Conservation (phyloP, 2,329 filamentous ascomycete species). For the Fusarium pilosicola region DNA sequence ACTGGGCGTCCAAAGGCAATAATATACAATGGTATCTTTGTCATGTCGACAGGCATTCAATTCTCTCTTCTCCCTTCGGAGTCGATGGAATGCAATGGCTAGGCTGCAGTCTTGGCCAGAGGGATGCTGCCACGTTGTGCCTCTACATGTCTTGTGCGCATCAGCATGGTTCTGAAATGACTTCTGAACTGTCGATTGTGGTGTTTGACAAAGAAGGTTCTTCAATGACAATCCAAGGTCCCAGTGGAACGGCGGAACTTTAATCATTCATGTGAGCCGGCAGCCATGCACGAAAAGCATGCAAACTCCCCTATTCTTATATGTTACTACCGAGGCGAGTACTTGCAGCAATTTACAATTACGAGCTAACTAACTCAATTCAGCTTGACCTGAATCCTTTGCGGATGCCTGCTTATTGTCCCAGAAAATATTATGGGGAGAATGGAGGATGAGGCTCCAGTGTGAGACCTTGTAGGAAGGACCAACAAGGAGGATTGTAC, state of each 20-base stretch:
- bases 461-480: conserved; percentile 28
- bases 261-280: conserved; percentile 49
- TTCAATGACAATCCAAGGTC: conserved; percentile 8
- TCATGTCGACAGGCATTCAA: conserved; percentile 5
- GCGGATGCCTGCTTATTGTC: conserved; percentile 6
- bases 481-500: not conserved
- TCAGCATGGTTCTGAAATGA: conserved; percentile 23
- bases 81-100: conserved; percentile 29
- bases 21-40: conserved; percentile 20
- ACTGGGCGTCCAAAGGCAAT: conserved; percentile 29
- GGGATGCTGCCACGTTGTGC: conserved; percentile 44
- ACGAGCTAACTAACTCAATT: conserved; percentile 17
- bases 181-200: conserved; percentile 30
- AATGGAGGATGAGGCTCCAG: conserved; percentile 29
- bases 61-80: conserved; percentile 22
- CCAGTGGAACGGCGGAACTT: conserved; percentile 23
- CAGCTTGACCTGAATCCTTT: conserved; percentile 13
- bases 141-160: conserved; percentile 30
- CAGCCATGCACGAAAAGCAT: conserved; percentile 47
- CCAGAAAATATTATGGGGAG: conserved; percentile 11
- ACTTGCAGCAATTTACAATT: conserved; percentile 25
- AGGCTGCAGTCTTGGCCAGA: conserved; percentile 21
- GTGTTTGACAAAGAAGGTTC: conserved; percentile 19
- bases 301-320: conserved; percentile 41
- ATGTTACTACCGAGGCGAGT: conserved; percentile 24